Conservation (phyloP, 805 yeast species). For the Sugiyamaella smithiae region DNA sequence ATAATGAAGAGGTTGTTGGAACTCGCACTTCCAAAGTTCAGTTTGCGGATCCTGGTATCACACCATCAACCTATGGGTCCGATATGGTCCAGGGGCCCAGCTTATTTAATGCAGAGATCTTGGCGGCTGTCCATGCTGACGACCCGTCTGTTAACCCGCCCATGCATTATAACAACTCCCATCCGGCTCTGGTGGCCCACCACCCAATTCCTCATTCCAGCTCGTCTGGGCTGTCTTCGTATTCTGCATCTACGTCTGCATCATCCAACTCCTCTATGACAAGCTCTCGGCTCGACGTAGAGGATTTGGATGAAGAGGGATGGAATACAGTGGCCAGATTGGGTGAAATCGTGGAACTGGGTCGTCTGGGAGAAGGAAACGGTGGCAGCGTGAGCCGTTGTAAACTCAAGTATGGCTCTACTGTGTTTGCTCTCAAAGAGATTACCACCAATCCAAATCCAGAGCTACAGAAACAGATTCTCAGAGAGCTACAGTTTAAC, state of each 20-base stretch:
- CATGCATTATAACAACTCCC: background rate
- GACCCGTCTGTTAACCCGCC: background rate
- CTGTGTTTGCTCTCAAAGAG: conserved; percentile 79
- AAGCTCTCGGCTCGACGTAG: conserved; percentile 22
- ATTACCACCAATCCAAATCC: conserved; percentile 77
- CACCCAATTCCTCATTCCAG: background rate
- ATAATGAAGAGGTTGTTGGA: conserved; percentile 3
- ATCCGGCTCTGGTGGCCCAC: too few relatives aligned
- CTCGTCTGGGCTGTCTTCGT: background rate
- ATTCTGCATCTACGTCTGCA: background rate
- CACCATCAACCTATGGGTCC: conserved; percentile 18
- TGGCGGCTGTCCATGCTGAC: conserved; percentile 25
- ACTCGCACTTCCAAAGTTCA: background rate
- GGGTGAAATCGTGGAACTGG: conserved; percentile 63
- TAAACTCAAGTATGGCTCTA: conserved; percentile 51
- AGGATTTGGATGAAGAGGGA: conserved; percentile 62
- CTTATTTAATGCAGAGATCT: conserved; percentile 25
- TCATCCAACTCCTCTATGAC: conserved; percentile 4
- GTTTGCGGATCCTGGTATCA: background rate
- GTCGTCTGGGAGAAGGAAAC: conserved; percentile 86
- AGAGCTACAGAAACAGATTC: conserved; percentile 82
- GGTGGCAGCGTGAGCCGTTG: conserved; percentile 91
- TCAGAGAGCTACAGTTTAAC: conserved; percentile 88
- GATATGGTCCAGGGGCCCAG: conserved; percentile 12
- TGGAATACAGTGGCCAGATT: conserved; percentile 65